A percentile compares a stretch with the other conserved stretches of the same genome.
These are phyloP conservation scores for Chlorella sp. DNA, from an alignment of 139 green algal species.

Conservation along the genomic window DNA sequence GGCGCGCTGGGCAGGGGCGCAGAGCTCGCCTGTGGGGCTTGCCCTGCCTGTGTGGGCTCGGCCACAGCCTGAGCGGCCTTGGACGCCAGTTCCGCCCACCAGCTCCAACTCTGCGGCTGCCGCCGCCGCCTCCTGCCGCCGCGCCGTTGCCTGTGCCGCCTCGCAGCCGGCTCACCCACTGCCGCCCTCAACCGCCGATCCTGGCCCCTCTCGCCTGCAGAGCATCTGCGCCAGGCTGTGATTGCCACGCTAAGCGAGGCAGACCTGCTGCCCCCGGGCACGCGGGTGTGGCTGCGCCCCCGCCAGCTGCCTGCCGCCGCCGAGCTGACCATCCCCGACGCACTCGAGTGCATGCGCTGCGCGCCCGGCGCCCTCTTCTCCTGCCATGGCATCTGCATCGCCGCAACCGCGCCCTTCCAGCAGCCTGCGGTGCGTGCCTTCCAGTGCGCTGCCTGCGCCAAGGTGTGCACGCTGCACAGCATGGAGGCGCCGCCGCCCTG, in stretches of 20 bases:
- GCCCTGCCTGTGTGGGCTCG: too few species aligned
- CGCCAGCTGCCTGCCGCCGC: neutral
- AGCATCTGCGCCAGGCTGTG: neutral
- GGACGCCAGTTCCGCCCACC: too few species aligned
- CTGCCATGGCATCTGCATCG: neutral
- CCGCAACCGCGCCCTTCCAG: slow-evolving; percentile 4
- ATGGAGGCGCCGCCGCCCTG: neutral
- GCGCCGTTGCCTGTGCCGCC: too few species aligned
- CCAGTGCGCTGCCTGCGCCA: neutral
- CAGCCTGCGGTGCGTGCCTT: neutral
- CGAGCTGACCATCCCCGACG: neutral
- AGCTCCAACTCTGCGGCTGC: neutral
- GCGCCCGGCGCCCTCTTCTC: neutral
- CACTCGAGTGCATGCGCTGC: slow-evolving; percentile 3
- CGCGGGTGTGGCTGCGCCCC: slow-evolving; percentile 26
- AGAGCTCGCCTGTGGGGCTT: too few species aligned
- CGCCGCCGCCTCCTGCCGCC: neutral
- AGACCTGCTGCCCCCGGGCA: neutral
- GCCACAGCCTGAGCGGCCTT: too few species aligned
- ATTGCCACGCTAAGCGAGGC: neutral
- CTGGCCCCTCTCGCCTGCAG: neutral
- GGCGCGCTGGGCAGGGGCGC: too few species aligned
- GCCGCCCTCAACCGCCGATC: neutral
- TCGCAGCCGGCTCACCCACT: too few species aligned
- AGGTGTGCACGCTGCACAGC: neutral